These are phyloP conservation scores for Tagetes patula DNA, from an alignment of 129 eudicot species.

Conservation along the genomic window DNA sequence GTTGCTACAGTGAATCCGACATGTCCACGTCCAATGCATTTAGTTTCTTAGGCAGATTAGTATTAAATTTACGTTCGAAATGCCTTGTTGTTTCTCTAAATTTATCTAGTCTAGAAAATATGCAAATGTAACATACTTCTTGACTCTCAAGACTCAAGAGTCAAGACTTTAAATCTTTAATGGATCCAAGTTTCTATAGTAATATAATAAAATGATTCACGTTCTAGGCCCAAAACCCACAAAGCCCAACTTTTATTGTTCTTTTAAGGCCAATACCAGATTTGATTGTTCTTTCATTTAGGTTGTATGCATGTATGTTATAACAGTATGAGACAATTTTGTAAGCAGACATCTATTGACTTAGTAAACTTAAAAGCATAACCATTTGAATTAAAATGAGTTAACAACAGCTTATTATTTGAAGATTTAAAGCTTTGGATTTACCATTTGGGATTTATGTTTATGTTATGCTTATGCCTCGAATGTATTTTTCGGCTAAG, in stretches of 20 bases:
- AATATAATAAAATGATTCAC: neutral
- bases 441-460: neutral
- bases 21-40: neutral
- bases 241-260: neutral
- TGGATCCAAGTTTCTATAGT: neutral
- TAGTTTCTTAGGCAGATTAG: neutral
- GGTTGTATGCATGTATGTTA: neutral
- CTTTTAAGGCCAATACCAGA: neutral
- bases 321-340: neutral
- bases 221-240: neutral
- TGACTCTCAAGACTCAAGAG: neutral
- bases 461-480: neutral
- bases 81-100: neutral
- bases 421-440: neutral
- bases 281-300: slow-evolving; percentile 2
- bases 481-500: too few relatives aligned
- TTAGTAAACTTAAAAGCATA: neutral
- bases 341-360: neutral
- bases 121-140: neutral
- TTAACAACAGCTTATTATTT: neutral
- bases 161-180: too few relatives aligned
- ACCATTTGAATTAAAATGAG: neutral
- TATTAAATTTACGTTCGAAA: neutral
- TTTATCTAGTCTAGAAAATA: neutral
- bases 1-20: neutral